These are phyloP conservation scores for Paracamarosporium sp. DNA, from an alignment of 2,329 filamentous ascomycete species.

Conservation along the genomic window DNA sequence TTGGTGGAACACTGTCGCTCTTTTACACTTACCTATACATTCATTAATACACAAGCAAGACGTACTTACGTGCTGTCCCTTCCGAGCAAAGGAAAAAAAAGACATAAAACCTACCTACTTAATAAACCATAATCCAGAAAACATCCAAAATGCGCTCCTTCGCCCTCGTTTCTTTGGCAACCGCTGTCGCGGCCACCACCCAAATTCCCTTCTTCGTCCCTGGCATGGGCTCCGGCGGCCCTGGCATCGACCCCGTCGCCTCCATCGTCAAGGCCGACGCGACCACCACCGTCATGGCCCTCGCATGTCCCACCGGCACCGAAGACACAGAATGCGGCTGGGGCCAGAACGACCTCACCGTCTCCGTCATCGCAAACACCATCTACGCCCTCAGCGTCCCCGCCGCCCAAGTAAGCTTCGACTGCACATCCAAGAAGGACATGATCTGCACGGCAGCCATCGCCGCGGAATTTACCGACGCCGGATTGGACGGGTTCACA, in stretches of 20 bases:
- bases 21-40: not conserved
- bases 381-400: constrained; percentile 28
- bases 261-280: constrained; percentile 27
- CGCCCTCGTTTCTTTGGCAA: not conserved
- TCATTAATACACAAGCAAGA: not conserved
- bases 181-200: not conserved
- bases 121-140: not conserved
- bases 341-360: constrained; percentile 23
- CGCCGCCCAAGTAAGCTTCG: constrained; percentile 25
- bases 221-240: constrained; percentile 9
- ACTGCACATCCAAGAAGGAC: constrained; percentile 32
- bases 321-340: constrained; percentile 32
- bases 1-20: not conserved
- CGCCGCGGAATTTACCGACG: constrained; percentile 9
- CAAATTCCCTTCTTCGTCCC: constrained; percentile 8
- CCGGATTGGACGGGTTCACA: constrained; percentile 7
- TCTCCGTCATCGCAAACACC: constrained; percentile 27
- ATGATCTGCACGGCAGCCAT: constrained; percentile 35
- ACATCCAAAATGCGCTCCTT: not conserved
- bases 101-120: not conserved
- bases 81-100: not conserved
- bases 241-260: constrained; percentile 28
- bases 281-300: constrained; percentile 28
- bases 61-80: not conserved
- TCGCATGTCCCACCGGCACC: constrained; percentile 29